Evolutionary conservation across 208 protist species (phyloP).

Genomic region (Novymonas esmeraldas): DNA sequence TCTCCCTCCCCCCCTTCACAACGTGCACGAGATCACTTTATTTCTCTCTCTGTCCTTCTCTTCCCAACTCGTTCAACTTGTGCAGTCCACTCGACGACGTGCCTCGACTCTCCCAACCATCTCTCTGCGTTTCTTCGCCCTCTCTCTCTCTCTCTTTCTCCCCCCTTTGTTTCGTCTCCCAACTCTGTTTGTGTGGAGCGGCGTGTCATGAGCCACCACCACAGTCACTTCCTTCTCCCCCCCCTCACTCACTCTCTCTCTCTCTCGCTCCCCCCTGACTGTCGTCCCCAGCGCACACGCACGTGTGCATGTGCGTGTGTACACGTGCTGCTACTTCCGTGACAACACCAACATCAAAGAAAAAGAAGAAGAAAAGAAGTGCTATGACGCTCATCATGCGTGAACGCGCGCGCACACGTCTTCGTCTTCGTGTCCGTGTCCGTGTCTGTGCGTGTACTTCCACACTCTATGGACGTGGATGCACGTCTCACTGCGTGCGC

Average conservation of each 20-base stretch:
- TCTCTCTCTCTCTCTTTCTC: not conserved
- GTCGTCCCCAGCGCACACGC: too few relatives aligned
- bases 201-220: not conserved
- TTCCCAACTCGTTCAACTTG: not conserved
- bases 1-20: not conserved
- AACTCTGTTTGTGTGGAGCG: too few relatives aligned
- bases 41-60: not conserved
- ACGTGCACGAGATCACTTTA: too few relatives aligned
- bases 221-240: not conserved
- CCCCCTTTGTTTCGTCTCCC: not conserved
- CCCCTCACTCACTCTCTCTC: not conserved
- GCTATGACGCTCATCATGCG: too few relatives aligned
- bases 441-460: not conserved
- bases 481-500: too few relatives aligned
- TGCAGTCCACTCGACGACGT: not conserved
- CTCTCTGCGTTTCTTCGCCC: constrained; percentile 2
- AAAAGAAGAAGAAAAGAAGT: too few relatives aligned
- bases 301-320: not conserved
- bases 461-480: too few relatives aligned
- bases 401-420: not conserved
- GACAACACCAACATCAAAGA: too few relatives aligned
- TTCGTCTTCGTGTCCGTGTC: too few relatives aligned
- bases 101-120: not conserved
- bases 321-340: too few relatives aligned
- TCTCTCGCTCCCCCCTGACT: not conserved